A percentile compares a stretch with the other conserved stretches of the same genome.
Evolutionary conservation across 78 protist genomes (phyloP).

Genomic region (Tieghemostelium lacteum): DNA sequence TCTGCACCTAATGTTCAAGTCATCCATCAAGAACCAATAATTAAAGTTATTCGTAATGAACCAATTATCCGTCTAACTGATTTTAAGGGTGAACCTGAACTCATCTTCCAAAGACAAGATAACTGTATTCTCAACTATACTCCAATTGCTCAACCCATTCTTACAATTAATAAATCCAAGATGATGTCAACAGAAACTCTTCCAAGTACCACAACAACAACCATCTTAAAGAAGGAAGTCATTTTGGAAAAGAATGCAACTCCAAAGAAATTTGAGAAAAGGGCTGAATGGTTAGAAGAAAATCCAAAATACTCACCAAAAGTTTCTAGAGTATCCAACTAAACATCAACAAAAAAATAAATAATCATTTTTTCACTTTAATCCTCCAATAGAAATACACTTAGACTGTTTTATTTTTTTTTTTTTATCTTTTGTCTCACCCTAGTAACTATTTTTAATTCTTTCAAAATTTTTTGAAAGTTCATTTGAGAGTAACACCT

Average conservation of each 20-base stretch:
- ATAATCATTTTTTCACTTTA: neutral
- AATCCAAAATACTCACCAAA: constrained; percentile 32
- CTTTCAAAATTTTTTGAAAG: too few relatives aligned
- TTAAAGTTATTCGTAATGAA: constrained; percentile 50
- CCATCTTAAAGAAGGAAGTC: neutral
- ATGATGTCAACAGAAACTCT: constrained; percentile 25
- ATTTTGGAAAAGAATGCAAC: neutral
- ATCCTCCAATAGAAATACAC: too few relatives aligned
- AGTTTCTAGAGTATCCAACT: neutral
- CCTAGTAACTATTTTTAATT: too few relatives aligned
- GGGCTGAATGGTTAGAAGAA: constrained; percentile 34
- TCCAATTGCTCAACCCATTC: constrained; percentile 49
- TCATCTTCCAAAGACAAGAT: constrained; percentile 49
- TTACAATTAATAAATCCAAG: neutral
- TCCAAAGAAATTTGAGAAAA: constrained; percentile 17
- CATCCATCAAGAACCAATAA: constrained; percentile 49
- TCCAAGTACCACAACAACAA: neutral
- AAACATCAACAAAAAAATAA: too few relatives aligned
- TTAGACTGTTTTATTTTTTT: too few relatives aligned
- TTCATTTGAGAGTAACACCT: too few relatives aligned
- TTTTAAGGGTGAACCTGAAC: constrained; percentile 52
- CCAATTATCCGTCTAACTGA: constrained; percentile 66
- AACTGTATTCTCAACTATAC: constrained; percentile 41
- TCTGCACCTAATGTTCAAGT: constrained; percentile 48
- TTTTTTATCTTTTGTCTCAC: too few relatives aligned